Conservation (phyloP, 2,329 filamentous ascomycete species). For the Dactylellina haptotyla region DNA sequence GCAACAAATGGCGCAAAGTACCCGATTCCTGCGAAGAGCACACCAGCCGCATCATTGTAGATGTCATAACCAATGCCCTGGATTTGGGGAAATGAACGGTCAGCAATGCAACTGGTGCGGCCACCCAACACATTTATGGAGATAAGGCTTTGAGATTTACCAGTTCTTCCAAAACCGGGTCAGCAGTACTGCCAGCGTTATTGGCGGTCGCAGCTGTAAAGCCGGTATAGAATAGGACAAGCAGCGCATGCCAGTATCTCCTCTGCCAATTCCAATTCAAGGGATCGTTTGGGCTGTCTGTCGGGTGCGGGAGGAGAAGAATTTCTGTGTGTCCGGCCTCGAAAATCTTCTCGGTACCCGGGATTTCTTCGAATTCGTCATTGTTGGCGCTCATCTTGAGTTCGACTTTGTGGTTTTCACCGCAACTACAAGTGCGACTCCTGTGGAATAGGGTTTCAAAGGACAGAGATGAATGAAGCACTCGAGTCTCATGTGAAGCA, state of each 20-base stretch:
- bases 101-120: not conserved
- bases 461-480: not conserved
- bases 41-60: slow-evolving; percentile 69
- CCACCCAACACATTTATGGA: slow-evolving; percentile 14
- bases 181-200: slow-evolving; percentile 67
- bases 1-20: slow-evolving; percentile 68
- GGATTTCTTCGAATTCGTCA: slow-evolving; percentile 55
- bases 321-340: slow-evolving; percentile 62
- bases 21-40: slow-evolving; percentile 69
- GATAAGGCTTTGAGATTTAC: slow-evolving; percentile 12
- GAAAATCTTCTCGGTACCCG: slow-evolving; percentile 58
- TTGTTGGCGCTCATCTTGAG: slow-evolving; percentile 54
- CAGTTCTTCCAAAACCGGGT: slow-evolving; percentile 66
- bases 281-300: slow-evolving; percentile 66
- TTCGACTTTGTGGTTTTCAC: slow-evolving; percentile 56
- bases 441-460: not conserved
- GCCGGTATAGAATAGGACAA: slow-evolving; percentile 68
- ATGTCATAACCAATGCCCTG: slow-evolving; percentile 65
- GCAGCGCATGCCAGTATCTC: slow-evolving; percentile 66
- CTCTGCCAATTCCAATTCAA: slow-evolving; percentile 66
- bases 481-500: not conserved
- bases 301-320: slow-evolving; percentile 68
- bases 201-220: slow-evolving; percentile 70
- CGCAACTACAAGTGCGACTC: slow-evolving; percentile 28
- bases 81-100: not conserved